Conservation (phyloP, 225 moss, liverwort and hornwort genomes). For the Pseudisothecium myosuroides region DNA sequence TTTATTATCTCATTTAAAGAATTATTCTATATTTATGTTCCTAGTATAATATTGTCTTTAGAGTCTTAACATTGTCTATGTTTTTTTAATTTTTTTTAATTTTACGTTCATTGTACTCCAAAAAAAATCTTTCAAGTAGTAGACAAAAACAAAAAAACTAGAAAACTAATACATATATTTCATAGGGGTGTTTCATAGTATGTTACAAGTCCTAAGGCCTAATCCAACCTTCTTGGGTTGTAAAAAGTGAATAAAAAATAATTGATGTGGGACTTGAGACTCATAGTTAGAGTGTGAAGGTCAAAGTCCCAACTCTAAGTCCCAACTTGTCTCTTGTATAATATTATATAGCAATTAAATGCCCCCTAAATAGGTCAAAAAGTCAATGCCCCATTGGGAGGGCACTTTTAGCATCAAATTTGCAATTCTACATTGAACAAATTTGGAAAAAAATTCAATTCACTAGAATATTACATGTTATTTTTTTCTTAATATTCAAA, state of each 20-base stretch:
- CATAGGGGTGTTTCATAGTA: not conserved
- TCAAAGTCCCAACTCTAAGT: fast-evolving
- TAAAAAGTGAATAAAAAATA: not conserved
- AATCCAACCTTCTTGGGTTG: not conserved
- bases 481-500: not conserved
- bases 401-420: not conserved
- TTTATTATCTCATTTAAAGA: not conserved
- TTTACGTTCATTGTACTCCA: not conserved
- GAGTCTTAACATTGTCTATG: not conserved
- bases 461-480: no score
- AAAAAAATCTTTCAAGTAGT: not conserved
- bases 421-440: not conserved
- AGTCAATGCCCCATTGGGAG: fast-evolving
- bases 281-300: not conserved
- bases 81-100: not conserved
- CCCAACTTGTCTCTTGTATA: not conserved
- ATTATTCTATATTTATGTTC: no score
- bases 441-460: not conserved
- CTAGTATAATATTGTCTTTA: no score
- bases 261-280: fast-evolving
- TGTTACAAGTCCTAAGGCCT: not conserved
- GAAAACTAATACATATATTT: not conserved
- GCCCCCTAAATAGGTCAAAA: fast-evolving
- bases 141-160: not conserved
- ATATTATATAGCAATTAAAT: not conserved